Evolutionary conservation across 192 early-diverging fungal species (phyloP), one percentile per base, ranked within the genome.

Genomic region (Backusella australiensis): DNA sequence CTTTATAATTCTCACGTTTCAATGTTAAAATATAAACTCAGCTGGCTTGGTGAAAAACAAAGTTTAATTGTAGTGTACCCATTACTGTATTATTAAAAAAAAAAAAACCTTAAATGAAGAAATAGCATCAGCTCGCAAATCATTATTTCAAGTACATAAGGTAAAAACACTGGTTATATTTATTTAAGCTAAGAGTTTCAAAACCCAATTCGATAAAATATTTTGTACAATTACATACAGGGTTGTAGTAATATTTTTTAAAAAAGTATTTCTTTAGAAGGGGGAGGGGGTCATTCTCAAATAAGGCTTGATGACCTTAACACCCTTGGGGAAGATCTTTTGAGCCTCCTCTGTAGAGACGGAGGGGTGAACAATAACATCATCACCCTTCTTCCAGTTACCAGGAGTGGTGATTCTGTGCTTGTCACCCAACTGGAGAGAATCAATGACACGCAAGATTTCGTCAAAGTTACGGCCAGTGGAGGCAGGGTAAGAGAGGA

Each of bases 401-500:
- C 91, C 96, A 15, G 98, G 98, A 32, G 98, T 99, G 41, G 95
- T 94, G 78, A 99, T 92, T 34, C 91, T 90, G 82, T 94, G 89
- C 74, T 86, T 89, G 83, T 99, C 96, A 66, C 91, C 91, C 35
- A 98, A 83, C 87, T 98, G 96, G 68, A 99, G 86, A 34, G 95
- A 95, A 87, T 99, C 98, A 46, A 98, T 89, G 6, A 92, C 90
- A 35, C 98, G 93, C 79, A 99, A 81, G 81, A 99, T 92, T 88
- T 99, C 98, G 80, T 95, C 91, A 92, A 98, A 98, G 92, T 98
- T 99, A 76, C 98, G 91, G 39, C 96, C 89, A 73, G 89, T 90
- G 44, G 93, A 95, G 44, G 96, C 96, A 35, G 96, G 96, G 81
- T 99, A 99, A 14, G 96, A 94, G 36, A 99, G 87, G 26, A 91